Conservation (phyloP, 495 filamentous ascomycete species). For the Aspergillus diversus region DNA sequence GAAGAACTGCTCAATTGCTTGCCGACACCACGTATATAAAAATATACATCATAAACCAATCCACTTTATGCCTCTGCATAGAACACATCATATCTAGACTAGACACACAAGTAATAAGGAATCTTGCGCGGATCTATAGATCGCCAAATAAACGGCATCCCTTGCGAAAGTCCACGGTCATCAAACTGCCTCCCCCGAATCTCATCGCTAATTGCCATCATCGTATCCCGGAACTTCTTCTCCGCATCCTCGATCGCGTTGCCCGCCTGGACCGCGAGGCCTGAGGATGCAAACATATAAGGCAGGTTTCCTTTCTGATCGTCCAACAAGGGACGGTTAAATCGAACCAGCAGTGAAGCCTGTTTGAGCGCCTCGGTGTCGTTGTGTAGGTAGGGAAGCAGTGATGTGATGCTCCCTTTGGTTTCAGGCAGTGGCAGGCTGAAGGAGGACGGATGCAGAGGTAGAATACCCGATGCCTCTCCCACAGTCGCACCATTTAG, state of each 20-base stretch:
- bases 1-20: neutral
- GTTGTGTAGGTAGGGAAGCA: constrained; percentile 10
- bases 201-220: constrained; percentile 8
- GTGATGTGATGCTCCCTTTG: constrained; percentile 4
- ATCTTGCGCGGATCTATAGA: constrained; percentile 13
- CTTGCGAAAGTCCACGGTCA: neutral
- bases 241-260: neutral
- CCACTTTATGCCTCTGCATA: too few relatives aligned
- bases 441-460: constrained; percentile 11
- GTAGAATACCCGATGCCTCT: constrained; percentile 1
- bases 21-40: neutral
- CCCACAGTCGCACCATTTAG: constrained; percentile 9
- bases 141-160: constrained; percentile 14
- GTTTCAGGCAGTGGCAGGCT: constrained; percentile 1
- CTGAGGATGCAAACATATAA: neutral
- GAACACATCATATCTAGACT: neutral
- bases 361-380: constrained; percentile 13
- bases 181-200: constrained; percentile 7
- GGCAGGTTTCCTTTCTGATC: neutral
- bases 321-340: neutral
- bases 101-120: constrained; percentile 14
- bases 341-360: constrained; percentile 6
- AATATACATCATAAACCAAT: neutral
- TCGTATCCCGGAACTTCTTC: neutral
- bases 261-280: neutral